Evolutionary conservation across 2,329 filamentous ascomycete species (phyloP), one percentile per base, ranked within the genome.

Genomic region (Zymoseptoria ardabiliae): DNA sequence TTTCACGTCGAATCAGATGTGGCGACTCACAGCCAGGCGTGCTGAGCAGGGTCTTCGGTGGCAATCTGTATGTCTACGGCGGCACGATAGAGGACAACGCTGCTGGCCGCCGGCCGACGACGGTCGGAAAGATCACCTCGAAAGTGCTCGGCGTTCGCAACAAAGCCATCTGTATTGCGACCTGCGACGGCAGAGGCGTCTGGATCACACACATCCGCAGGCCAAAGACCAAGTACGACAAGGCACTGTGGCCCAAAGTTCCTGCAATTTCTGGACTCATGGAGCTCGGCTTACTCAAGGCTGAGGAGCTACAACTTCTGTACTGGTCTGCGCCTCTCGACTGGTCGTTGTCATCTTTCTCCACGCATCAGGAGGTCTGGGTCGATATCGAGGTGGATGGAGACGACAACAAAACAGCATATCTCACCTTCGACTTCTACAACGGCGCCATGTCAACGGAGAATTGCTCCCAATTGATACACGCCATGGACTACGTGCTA

Each of bases 371-470:
- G 61, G 75, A 78, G 50, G 68, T 76, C 19, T 76, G 72, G 70
- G 65, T 77, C 11, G 74, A 77, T 25, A 74, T 74, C 49, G 68
- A 65, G 13, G 58, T 64, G 9, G 69, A 71, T 35, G 65, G 66
- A 8, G 63, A 67, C 10, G 58, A 63, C 19, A 68, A 68, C 48
- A 69, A 66, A 17, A 65, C 73, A 6, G 75, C 75, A 0, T 76
- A 76, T 56, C 62, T 77, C n/a, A 73, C 75, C 63, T 77, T 75
- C 57, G 69, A 77, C 56, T 75, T 76, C 56, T 78, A 77, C 68
- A 78, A 78, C 57, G 76, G 76, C 28, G 76, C 76, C 55, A 77
- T 77, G 75, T 71, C 74, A 21, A 76, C 75, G 0, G 61, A 59
- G 6, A 73, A 77, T 58, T 78, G 76, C 63, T 69, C 68, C 11